These are phyloP conservation scores for Penicillium frequentans DNA, from an alignment of 2,329 filamentous ascomycete genomes.

Conservation along the genomic window DNA sequence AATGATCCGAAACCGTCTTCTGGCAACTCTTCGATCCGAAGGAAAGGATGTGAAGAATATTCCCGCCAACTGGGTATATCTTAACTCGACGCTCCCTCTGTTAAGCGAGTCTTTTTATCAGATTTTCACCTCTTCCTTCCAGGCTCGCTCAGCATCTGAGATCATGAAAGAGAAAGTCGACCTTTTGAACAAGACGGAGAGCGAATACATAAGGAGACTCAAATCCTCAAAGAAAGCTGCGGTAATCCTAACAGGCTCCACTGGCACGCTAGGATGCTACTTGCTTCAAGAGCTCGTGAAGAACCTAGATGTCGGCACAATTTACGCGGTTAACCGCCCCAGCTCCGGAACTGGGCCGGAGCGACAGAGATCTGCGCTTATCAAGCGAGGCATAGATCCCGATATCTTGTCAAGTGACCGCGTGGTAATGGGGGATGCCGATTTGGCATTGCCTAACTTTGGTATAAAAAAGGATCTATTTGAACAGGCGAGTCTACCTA, in stretches of 20 bases:
- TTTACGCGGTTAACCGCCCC: background rate
- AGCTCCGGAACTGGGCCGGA: background rate
- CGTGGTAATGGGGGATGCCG: background rate
- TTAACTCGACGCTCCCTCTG: background rate
- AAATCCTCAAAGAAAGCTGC: background rate
- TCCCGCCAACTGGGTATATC: background rate
- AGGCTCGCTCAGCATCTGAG: background rate
- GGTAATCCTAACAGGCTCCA: background rate
- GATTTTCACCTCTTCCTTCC: background rate
- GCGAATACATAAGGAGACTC: background rate
- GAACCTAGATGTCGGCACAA: background rate
- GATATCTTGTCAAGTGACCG: background rate
- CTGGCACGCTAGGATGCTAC: background rate
- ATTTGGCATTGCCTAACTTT: background rate
- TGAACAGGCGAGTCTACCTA: background rate
- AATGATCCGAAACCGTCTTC: background rate
- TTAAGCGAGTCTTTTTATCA: background rate
- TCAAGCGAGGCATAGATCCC: background rate
- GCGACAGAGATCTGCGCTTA: background rate
- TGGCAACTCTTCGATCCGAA: background rate
- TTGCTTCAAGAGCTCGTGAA: background rate
- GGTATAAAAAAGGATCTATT: background rate
- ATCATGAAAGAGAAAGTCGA: background rate
- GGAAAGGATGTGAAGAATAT: background rate
- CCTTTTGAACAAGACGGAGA: background rate